Percentiles rank a stretch among this genome's conserved stretches.
phyloP scores from a whole-genome alignment of 495 filamentous ascomycete genomes.

The Hypoxylon lienhwacheense region DNA sequence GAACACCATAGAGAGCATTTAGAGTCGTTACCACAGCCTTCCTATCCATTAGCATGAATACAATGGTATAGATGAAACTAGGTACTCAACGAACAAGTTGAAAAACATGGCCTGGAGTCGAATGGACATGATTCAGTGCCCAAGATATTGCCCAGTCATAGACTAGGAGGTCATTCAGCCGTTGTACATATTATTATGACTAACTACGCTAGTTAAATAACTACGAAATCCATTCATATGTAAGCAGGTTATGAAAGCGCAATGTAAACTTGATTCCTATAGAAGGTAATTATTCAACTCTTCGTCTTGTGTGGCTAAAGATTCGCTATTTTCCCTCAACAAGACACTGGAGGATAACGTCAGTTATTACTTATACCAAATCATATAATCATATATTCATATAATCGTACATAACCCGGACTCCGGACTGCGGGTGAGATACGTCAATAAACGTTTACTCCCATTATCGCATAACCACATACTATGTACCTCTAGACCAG shows the following conservation, averaged over 20 bases:
- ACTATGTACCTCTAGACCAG: too few species aligned
- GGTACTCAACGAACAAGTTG: not conserved
- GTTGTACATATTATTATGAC: conserved; percentile 36
- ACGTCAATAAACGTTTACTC: too few species aligned
- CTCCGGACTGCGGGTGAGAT: too few species aligned
- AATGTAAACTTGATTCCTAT: not conserved
- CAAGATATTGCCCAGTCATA: not conserved
- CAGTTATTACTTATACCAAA: too few species aligned
- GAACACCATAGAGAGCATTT: conserved; percentile 82
- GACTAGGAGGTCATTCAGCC: conserved; percentile 15
- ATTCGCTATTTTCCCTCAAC: not conserved
- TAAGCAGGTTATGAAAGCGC: conserved; percentile 4
- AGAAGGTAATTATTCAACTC: too few species aligned
- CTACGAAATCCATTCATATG: conserved; percentile 20
- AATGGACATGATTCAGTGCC: conserved; percentile 3
- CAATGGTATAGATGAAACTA: too few species aligned
- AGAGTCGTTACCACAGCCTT: conserved; percentile 73
- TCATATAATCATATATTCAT: too few species aligned
- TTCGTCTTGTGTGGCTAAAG: not conserved
- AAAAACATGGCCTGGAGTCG: not conserved
- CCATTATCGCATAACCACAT: too few species aligned
- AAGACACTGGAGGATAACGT: too few species aligned
- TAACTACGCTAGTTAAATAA: conserved; percentile 19
- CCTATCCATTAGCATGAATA: conserved; percentile 66
- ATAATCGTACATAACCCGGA: too few species aligned